A percentile compares a stretch with the other conserved stretches of the same genome.
Conservation (phyloP, 1,284 basidiomycete genomes). For the Trametes versicolor region DNA sequence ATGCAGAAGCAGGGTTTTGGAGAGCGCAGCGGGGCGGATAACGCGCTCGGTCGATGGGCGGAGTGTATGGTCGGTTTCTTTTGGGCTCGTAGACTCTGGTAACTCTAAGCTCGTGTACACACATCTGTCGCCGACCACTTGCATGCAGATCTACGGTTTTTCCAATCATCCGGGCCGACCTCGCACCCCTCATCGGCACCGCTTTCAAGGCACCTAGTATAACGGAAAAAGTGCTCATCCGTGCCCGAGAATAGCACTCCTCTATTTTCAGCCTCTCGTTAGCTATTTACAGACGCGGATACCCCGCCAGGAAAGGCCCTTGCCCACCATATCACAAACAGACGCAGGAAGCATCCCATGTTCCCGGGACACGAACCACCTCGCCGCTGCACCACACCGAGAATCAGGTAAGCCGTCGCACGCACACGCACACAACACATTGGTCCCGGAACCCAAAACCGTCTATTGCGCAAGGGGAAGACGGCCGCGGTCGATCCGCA, state of each 20-base stretch:
- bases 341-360: background rate
- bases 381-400: too few species aligned
- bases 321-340: background rate
- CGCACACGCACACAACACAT: conserved; percentile 4
- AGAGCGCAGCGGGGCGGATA: background rate
- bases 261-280: background rate
- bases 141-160: too few species aligned
- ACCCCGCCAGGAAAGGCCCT: background rate
- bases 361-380: background rate
- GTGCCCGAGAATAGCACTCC: background rate
- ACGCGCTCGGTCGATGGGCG: too few species aligned
- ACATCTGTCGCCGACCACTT: too few species aligned
- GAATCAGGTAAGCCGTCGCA: too few species aligned
- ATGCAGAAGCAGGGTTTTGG: background rate
- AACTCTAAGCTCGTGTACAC: too few species aligned
- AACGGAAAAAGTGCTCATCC: too few species aligned
- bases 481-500: conserved; percentile 32
- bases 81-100: too few species aligned
- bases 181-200: too few species aligned
- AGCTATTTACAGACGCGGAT: background rate
- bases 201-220: too few species aligned
- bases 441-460: conserved; percentile 22
- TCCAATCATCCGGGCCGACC: too few species aligned
- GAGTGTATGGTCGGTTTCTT: too few species aligned
- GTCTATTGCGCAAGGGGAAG: conserved; percentile 22